A percentile compares a stretch with the other conserved stretches of the same genome.
Conservation (phyloP, 73 alveolate genomes). For the Symbiodinium pilosum region DNA sequence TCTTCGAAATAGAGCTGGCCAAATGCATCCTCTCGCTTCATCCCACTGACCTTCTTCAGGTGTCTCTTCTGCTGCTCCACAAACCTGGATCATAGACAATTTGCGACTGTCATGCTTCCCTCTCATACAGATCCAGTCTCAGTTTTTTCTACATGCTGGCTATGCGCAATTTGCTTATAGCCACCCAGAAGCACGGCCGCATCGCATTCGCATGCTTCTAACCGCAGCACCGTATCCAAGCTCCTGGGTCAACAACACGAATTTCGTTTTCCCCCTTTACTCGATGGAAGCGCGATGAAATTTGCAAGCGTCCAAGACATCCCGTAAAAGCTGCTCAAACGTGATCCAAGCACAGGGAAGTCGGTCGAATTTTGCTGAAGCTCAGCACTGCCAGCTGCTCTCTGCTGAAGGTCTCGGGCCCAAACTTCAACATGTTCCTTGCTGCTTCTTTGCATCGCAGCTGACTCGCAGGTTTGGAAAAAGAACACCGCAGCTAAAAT, state of each 20-base stretch:
- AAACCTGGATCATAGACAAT: too few relatives aligned
- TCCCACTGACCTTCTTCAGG: neutral
- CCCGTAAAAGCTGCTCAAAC: too few relatives aligned
- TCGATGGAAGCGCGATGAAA: too few relatives aligned
- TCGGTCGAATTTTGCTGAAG: conserved; percentile 67
- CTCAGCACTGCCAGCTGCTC: conserved; percentile 40
- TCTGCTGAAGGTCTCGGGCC: neutral
- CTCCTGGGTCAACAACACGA: too few relatives aligned
- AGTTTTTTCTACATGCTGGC: too few relatives aligned
- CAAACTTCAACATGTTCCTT: conserved; percentile 66
- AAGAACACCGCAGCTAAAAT: too few relatives aligned
- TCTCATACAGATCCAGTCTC: too few relatives aligned
- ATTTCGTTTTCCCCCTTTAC: too few relatives aligned
- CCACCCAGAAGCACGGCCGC: neutral
- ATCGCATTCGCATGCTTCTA: conserved; percentile 48
- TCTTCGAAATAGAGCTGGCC: conserved; percentile 7
- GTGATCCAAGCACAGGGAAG: neutral
- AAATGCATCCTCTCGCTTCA: conserved; percentile 9
- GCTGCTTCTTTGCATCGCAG: neutral
- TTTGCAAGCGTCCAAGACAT: too few relatives aligned
- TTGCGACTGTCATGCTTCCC: too few relatives aligned
- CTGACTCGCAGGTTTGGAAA: too few relatives aligned
- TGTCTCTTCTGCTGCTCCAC: neutral
- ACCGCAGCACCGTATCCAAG: neutral
- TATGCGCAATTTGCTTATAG: too few relatives aligned